A percentile compares a stretch with the other conserved stretches of the same genome.
Conservation (phyloP, 345 rosid species). For the Iberis pinnata region DNA sequence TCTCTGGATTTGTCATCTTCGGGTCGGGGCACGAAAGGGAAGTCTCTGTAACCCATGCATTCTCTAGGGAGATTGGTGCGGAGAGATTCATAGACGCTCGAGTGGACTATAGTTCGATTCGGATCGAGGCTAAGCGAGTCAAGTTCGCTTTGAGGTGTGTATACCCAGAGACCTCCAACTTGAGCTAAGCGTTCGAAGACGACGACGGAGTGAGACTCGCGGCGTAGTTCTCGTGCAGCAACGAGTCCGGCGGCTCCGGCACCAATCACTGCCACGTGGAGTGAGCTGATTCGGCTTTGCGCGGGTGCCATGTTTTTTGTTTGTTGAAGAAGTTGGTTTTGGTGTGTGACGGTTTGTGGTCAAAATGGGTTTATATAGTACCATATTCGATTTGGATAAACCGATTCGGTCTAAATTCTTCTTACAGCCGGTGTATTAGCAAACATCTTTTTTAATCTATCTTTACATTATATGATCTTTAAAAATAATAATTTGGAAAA, state of each 20-base stretch:
- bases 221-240: conserved; percentile 62
- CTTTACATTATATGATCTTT: too few species aligned
- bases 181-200: conserved; percentile 54
- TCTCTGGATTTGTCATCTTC: conserved; percentile 34
- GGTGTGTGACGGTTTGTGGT: neutral
- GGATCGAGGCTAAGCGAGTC: conserved; percentile 72
- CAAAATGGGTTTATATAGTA: neutral
- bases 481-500: too few species aligned
- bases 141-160: conserved; percentile 45
- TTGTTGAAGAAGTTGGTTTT: neutral
- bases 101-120: conserved; percentile 43
- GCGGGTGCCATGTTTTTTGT: conserved; percentile 21
- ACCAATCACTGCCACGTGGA: conserved; percentile 76
- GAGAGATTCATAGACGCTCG: conserved; percentile 72
- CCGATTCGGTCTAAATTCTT: conserved; percentile 4
- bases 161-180: conserved; percentile 81
- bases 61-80: conserved; percentile 88
- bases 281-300: conserved; percentile 1
- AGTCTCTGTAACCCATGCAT: conserved; percentile 70
- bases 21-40: conserved; percentile 47
- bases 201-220: conserved; percentile 58
- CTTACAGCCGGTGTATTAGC: too few species aligned
- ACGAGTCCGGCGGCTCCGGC: conserved; percentile 84
- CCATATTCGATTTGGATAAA: neutral
- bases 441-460: too few species aligned